Conservation (phyloP, 2,329 filamentous ascomycete genomes). For the Aspergillus carbonarius region DNA sequence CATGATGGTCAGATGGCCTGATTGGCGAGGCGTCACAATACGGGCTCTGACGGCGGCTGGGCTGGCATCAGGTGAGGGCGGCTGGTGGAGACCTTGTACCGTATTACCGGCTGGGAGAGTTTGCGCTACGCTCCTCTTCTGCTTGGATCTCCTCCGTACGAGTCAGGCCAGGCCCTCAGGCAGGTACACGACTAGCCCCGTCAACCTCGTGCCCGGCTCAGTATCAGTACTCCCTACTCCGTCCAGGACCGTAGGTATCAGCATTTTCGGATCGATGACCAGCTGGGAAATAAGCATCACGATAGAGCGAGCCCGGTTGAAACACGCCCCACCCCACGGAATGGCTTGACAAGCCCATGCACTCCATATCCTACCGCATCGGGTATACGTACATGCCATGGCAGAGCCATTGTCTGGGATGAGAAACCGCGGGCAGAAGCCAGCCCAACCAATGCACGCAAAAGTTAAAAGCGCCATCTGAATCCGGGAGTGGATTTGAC, state of each 20-base stretch:
- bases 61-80: background rate
- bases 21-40: too few relatives aligned
- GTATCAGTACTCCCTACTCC: too few relatives aligned
- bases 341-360: background rate
- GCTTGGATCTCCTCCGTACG: background rate
- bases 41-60: too few relatives aligned
- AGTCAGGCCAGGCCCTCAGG: background rate
- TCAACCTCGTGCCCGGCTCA: background rate
- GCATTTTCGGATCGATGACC: background rate
- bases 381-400: background rate
- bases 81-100: background rate
- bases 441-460: background rate
- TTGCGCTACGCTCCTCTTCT: background rate
- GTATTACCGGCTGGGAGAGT: background rate
- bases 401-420: background rate
- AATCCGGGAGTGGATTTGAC: conserved; percentile 5
- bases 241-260: too few relatives aligned
- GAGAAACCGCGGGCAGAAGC: background rate
- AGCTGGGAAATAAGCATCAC: conserved; percentile 11
- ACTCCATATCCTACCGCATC: background rate
- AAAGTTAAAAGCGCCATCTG: background rate
- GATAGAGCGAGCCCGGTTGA: background rate
- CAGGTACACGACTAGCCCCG: background rate
- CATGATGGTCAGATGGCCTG: conserved; percentile 3
- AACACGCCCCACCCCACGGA: background rate